Evolutionary conservation across 495 filamentous ascomycete genomes (phyloP).

Genomic region (Bombardia bombarda): DNA sequence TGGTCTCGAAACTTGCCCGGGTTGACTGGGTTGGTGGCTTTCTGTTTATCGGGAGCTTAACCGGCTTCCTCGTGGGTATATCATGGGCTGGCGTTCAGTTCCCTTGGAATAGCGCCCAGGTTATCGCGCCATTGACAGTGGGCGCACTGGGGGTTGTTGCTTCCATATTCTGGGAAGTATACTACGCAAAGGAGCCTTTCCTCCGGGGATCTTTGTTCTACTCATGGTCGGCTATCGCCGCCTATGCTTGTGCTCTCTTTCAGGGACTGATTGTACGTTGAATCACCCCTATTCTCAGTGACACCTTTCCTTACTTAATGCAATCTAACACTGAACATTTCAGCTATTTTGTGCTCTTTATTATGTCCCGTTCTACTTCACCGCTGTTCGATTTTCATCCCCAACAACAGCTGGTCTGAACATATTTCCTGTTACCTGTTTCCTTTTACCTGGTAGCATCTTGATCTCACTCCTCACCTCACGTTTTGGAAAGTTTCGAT

Average conservation of each 20-base stretch:
- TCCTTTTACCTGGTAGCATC: conserved; percentile 30
- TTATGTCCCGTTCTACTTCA: conserved; percentile 57
- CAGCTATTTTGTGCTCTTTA: conserved; percentile 40
- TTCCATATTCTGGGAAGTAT: conserved; percentile 32
- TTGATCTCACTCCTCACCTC: conserved; percentile 42
- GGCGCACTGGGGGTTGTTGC: conserved; percentile 24
- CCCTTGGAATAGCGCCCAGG: conserved; percentile 36
- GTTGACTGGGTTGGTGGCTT: conserved; percentile 35
- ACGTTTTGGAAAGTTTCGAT: conserved; percentile 43
- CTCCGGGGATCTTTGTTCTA: conserved; percentile 44
- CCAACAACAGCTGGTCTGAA: conserved; percentile 44
- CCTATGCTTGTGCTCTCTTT: conserved; percentile 23
- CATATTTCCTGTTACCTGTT: conserved; percentile 21
- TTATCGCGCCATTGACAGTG: conserved; percentile 39
- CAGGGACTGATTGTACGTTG: conserved; percentile 30
- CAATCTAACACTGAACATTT: too few species aligned
- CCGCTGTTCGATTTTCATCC: conserved; percentile 46
- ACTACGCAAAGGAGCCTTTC: conserved; percentile 41
- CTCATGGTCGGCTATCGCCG: conserved; percentile 25
- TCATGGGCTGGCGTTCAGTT: conserved; percentile 52
- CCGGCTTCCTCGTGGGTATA: conserved; percentile 45
- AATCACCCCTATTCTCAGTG: conserved; percentile 22
- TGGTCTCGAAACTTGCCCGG: conserved; percentile 21
- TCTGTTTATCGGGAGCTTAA: conserved; percentile 38
- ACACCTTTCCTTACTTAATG: conserved; percentile 24